Conservation (phyloP, 139 green algal genomes). For the Haematococcus sp. region DNA sequence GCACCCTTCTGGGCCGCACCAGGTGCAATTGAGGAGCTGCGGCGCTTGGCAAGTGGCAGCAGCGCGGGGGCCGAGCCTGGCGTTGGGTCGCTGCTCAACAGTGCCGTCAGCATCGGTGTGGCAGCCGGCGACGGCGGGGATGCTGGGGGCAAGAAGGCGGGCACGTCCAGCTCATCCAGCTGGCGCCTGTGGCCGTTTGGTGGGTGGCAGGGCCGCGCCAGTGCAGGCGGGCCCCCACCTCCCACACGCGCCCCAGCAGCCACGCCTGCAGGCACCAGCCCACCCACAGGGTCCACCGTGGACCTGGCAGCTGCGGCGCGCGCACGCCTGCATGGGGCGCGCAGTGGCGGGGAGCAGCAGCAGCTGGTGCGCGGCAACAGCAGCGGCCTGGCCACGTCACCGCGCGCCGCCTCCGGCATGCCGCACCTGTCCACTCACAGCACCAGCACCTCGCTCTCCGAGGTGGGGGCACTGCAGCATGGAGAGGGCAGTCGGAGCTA, state of each 20-base stretch:
- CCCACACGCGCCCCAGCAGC: neutral
- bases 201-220: constrained; percentile 14
- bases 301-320: neutral
- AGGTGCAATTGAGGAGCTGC: neutral
- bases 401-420: neutral
- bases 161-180: neutral
- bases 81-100: no score
- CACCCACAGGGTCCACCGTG: neutral
- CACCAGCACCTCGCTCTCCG: neutral
- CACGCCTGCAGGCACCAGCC: neutral
- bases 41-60: neutral
- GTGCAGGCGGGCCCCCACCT: neutral
- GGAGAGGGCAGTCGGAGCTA: neutral
- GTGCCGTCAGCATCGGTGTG: neutral
- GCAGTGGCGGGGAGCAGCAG: neutral
- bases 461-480: neutral
- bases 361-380: constrained; percentile 2
- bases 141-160: constrained; percentile 2
- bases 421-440: neutral
- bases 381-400: constrained; percentile 1
- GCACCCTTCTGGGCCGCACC: constrained; percentile 23
- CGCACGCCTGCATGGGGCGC: neutral
- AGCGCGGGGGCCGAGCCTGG: neutral
- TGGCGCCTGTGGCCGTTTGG: constrained; percentile 63
- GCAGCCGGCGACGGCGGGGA: constrained; percentile 7